These are phyloP conservation scores for Pyrenochaeta sp. DNA, from an alignment of 2,329 filamentous ascomycete species.

Conservation along the genomic window DNA sequence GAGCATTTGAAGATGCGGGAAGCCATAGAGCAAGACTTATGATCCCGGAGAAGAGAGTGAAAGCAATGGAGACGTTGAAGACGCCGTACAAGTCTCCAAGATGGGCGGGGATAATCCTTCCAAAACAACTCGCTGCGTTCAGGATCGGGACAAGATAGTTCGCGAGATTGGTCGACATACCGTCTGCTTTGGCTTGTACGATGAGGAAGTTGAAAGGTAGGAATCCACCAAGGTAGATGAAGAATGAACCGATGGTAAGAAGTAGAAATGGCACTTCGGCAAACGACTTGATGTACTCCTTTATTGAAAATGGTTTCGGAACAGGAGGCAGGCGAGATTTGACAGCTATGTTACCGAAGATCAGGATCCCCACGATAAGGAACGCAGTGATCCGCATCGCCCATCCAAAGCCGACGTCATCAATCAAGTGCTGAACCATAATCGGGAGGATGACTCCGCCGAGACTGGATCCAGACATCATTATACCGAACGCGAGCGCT, in stretches of 20 bases:
- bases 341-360: slow-evolving; percentile 61
- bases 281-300: no score
- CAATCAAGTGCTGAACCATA: slow-evolving; percentile 12
- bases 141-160: slow-evolving; percentile 63
- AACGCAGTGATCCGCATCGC: slow-evolving; percentile 57
- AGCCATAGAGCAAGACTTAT: slow-evolving; percentile 51
- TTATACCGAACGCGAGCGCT: slow-evolving; percentile 60
- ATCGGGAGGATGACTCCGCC: slow-evolving; percentile 40
- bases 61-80: slow-evolving; percentile 60
- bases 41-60: slow-evolving; percentile 57
- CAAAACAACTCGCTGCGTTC: slow-evolving; percentile 55
- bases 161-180: slow-evolving; percentile 56
- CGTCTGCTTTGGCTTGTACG: slow-evolving; percentile 51
- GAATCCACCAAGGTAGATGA: slow-evolving; percentile 61
- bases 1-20: slow-evolving; percentile 51
- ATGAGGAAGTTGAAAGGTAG: slow-evolving; percentile 59
- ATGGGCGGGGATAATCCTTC: slow-evolving; percentile 61
- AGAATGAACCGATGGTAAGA: no score
- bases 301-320: no score
- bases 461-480: slow-evolving; percentile 52
- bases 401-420: slow-evolving; percentile 65
- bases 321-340: slow-evolving; percentile 58
- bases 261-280: no score
- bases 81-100: slow-evolving; percentile 60
- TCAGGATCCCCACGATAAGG: slow-evolving; percentile 65